Conservation (phyloP, 1,284 basidiomycete species). For the Athelia psychrophila region DNA sequence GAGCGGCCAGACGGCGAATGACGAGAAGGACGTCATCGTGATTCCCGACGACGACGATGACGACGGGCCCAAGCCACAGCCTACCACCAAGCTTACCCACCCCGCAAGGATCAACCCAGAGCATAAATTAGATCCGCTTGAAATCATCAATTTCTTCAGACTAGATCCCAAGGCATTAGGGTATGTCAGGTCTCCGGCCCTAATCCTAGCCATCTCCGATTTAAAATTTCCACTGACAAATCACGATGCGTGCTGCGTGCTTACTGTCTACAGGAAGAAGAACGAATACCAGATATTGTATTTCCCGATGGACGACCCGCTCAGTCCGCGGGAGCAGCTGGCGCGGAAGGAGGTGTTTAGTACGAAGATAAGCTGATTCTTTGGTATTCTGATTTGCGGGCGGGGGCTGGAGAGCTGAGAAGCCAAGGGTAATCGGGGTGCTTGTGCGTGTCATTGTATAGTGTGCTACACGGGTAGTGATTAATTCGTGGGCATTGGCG, state of each 20-base stretch:
- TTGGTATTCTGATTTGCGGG: too few species aligned
- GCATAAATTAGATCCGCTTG: slow-evolving; percentile 23
- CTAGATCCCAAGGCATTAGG: slow-evolving; percentile 42
- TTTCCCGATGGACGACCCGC: slow-evolving; percentile 60
- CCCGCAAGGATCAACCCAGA: neutral
- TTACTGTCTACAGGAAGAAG: slow-evolving; percentile 36
- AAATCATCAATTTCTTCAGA: slow-evolving; percentile 47
- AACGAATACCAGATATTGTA: slow-evolving; percentile 68
- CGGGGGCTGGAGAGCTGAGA: too few species aligned
- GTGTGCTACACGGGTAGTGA: too few species aligned
- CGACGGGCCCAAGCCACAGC: slow-evolving; percentile 7
- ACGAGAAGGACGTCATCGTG: slow-evolving; percentile 32
- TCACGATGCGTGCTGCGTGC: slow-evolving; percentile 25
- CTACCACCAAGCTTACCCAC: slow-evolving; percentile 3
- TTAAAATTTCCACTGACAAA: too few species aligned
- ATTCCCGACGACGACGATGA: slow-evolving; percentile 32
- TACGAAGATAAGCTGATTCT: slow-evolving; percentile 23
- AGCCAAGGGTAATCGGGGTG: too few species aligned
- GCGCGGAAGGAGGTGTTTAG: slow-evolving; percentile 53
- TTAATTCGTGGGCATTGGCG: too few species aligned
- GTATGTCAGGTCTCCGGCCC: slow-evolving; percentile 35
- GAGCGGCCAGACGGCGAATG: slow-evolving; percentile 2
- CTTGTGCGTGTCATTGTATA: too few species aligned
- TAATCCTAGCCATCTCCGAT: too few species aligned
- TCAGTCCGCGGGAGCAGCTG: slow-evolving; percentile 48